These are phyloP conservation scores for Leccinum boreale DNA, from an alignment of 768 basidiomycete genomes.

Conservation along the genomic window DNA sequence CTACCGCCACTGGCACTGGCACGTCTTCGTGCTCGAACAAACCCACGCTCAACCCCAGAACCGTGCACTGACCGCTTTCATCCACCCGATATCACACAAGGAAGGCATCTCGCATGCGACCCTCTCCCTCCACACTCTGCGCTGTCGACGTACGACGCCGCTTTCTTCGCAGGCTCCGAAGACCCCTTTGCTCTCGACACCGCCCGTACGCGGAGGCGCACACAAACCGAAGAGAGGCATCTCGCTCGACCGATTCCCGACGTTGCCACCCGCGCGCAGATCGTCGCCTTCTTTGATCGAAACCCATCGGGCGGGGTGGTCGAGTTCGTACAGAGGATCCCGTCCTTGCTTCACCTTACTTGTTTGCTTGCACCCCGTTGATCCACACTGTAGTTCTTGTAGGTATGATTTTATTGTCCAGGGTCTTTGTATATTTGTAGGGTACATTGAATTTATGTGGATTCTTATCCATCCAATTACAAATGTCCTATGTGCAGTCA, in stretches of 20 bases:
- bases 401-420: too few species aligned
- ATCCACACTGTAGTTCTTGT: too few species aligned
- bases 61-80: slow-evolving; percentile 62
- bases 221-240: slow-evolving; percentile 46
- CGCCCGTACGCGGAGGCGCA: slow-evolving; percentile 36
- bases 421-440: too few species aligned
- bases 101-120: slow-evolving; percentile 44
- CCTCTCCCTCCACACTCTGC: slow-evolving; percentile 69
- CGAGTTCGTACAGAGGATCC: slow-evolving; percentile 55
- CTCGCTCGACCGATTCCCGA: slow-evolving; percentile 60
- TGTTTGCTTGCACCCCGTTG: too few species aligned
- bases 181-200: slow-evolving; percentile 38
- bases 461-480: too few species aligned
- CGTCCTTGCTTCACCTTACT: too few species aligned
- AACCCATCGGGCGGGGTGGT: slow-evolving; percentile 55
- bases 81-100: slow-evolving; percentile 52
- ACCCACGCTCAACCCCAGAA: slow-evolving; percentile 39
- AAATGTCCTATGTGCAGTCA: too few species aligned
- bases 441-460: too few species aligned
- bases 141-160: slow-evolving; percentile 59
- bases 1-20: slow-evolving; percentile 24
- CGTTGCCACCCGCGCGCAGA: slow-evolving; percentile 50
- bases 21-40: slow-evolving; percentile 71
- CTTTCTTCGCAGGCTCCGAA: slow-evolving; percentile 71
- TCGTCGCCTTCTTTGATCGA: slow-evolving; percentile 60